Conservation (phyloP, 306 rosid species). For the Quercus alba region DNA sequence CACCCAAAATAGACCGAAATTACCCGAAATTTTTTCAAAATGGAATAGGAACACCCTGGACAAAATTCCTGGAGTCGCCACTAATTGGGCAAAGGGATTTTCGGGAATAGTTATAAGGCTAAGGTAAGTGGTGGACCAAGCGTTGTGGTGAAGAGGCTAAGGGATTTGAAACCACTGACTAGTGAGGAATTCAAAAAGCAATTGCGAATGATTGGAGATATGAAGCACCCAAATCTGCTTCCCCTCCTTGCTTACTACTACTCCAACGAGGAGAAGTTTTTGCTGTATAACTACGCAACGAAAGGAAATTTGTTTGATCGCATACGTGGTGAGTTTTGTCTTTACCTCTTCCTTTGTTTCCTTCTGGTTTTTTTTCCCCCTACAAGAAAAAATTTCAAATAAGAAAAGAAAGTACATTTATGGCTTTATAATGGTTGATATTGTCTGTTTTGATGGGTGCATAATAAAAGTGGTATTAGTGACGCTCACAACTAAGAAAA, state of each 20-base stretch:
- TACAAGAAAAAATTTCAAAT: not conserved
- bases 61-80: too few species aligned
- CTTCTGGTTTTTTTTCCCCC: not conserved
- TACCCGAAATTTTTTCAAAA: too few species aligned
- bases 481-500: too few species aligned
- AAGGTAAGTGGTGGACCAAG: constrained; percentile 44
- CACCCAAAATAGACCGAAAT: too few species aligned
- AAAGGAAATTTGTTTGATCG: constrained; percentile 63
- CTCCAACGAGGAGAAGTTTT: constrained; percentile 59
- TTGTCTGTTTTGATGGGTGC: too few species aligned
- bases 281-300: constrained; percentile 51
- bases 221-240: constrained; percentile 58
- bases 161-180: constrained; percentile 64
- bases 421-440: too few species aligned
- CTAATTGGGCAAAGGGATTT: constrained; percentile 51
- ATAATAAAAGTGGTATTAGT: too few species aligned
- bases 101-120: constrained; percentile 76
- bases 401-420: not conserved
- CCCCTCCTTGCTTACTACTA: constrained; percentile 64
- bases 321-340: constrained; percentile 51
- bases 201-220: constrained; percentile 42
- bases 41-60: too few species aligned
- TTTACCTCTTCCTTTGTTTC: not conserved
- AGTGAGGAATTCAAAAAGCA: constrained; percentile 47
- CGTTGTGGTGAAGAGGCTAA: constrained; percentile 70